Percentiles rank a stretch among this genome's conserved stretches.
phyloP scores from a whole-genome alignment of 1,284 basidiomycete genomes.

The Trichosporon sp. region DNA sequence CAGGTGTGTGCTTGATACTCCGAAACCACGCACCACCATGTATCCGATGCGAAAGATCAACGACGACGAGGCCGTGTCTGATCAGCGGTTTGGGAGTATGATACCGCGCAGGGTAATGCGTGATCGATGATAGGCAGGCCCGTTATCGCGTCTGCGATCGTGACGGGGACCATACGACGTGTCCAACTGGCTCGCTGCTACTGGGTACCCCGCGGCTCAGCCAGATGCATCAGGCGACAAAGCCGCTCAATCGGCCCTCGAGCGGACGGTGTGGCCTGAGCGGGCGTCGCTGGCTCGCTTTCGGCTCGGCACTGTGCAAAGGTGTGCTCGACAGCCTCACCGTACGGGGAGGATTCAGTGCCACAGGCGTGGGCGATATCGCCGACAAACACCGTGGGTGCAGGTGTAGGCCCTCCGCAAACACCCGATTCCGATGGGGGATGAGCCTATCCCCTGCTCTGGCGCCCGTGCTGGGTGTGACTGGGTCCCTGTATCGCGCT shows the following conservation, averaged over 20 bases:
- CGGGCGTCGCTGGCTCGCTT: neutral
- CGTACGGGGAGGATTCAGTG: neutral
- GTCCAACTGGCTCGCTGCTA: neutral
- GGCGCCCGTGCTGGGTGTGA: neutral
- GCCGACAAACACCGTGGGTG: conserved; percentile 16
- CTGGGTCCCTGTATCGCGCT: neutral
- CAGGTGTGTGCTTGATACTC: neutral
- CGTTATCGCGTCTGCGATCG: conserved; percentile 1
- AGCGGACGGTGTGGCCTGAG: neutral
- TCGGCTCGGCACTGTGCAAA: conserved; percentile 8
- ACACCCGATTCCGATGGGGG: conserved; percentile 20
- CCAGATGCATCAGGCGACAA: neutral
- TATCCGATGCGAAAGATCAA: neutral
- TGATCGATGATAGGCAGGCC: conserved; percentile 11
- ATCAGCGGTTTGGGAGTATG: neutral
- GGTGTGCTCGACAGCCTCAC: neutral
- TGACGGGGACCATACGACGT: neutral
- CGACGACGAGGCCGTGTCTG: neutral
- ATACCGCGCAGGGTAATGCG: neutral
- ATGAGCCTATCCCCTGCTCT: conserved; percentile 16
- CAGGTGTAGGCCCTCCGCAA: conserved; percentile 2
- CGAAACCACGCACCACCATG: neutral
- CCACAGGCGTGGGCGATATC: neutral
- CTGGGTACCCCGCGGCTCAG: neutral
- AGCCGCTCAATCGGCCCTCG: conserved; percentile 16